A percentile compares a stretch with the other conserved stretches of the same genome.
Evolutionary conservation across 495 filamentous ascomycete genomes (phyloP).

Genomic region (Collariella sp.): DNA sequence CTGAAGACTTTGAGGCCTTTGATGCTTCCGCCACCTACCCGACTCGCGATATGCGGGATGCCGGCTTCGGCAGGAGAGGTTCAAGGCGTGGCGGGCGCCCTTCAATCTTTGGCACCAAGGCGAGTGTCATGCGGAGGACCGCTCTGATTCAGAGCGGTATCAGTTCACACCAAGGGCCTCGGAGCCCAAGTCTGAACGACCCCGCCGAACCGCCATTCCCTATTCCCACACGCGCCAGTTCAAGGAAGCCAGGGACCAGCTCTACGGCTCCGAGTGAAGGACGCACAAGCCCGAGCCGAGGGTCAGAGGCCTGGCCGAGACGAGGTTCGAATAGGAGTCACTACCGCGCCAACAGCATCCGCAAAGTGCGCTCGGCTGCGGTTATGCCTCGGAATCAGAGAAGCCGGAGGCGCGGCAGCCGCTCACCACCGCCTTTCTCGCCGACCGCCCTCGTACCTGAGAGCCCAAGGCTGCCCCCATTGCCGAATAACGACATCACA

Average conservation of each 20-base stretch:
- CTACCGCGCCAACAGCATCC: constrained; percentile 51
- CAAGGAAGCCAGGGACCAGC: constrained; percentile 62
- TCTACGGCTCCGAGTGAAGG: constrained; percentile 63
- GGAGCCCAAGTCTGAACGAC: constrained; percentile 68
- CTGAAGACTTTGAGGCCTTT: constrained; percentile 22
- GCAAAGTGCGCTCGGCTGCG: constrained; percentile 76
- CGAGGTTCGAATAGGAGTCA: constrained; percentile 34
- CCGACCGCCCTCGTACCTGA: constrained; percentile 56
- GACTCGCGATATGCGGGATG: constrained; percentile 25
- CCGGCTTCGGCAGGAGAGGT: constrained; percentile 20
- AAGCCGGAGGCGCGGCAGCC: constrained; percentile 44
- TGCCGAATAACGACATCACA: constrained; percentile 66
- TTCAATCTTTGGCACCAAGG: constrained; percentile 26
- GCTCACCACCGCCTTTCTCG: constrained; percentile 58
- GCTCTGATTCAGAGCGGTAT: constrained; percentile 74
- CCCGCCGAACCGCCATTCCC: constrained; percentile 70
- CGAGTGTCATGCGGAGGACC: constrained; percentile 45
- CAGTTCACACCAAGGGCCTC: constrained; percentile 58
- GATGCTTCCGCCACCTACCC: constrained; percentile 20
- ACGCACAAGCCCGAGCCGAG: constrained; percentile 62
- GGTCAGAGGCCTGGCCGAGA: constrained; percentile 33
- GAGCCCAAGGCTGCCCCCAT: constrained; percentile 63
- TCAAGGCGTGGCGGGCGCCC: constrained; percentile 27
- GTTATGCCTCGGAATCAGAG: constrained; percentile 49
- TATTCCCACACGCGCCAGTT: constrained; percentile 82